Conservation (phyloP, 768 basidiomycete species). For the Russula olivacea region DNA sequence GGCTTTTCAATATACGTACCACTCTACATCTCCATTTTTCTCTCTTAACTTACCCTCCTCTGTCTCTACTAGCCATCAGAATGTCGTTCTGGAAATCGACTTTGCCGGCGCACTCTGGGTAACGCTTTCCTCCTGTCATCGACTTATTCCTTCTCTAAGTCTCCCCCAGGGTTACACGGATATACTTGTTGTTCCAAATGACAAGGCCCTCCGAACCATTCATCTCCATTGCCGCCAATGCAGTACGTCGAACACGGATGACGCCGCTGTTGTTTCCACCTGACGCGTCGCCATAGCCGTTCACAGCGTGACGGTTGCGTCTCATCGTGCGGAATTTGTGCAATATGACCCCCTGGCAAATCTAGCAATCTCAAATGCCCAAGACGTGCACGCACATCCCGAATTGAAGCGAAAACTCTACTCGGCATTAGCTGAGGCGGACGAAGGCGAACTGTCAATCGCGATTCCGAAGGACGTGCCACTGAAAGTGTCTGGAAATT, state of each 20-base stretch:
- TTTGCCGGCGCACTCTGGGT: constrained; percentile 85
- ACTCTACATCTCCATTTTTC: constrained; percentile 29
- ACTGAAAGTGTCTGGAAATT: constrained; percentile 52
- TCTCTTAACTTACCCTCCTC: constrained; percentile 38
- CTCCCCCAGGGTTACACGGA: constrained; percentile 79
- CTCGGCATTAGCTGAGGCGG: constrained; percentile 82
- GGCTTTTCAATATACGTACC: constrained; percentile 86
- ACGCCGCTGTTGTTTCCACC: constrained; percentile 16
- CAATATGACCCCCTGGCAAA: constrained; percentile 71
- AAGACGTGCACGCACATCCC: constrained; percentile 83
- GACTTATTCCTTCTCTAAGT: constrained; percentile 16
- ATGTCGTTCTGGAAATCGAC: constrained; percentile 90
- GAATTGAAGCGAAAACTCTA: constrained; percentile 92
- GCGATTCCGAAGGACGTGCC: constrained; percentile 70
- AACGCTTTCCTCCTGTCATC: constrained; percentile 32
- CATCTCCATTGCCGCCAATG: constrained; percentile 88
- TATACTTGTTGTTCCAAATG: constrained; percentile 80
- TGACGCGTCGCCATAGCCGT: constrained; percentile 44
- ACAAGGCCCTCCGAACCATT: constrained; percentile 71
- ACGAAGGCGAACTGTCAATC: constrained; percentile 93
- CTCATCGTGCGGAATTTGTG: constrained; percentile 68
- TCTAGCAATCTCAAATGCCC: constrained; percentile 56
- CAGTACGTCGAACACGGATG: constrained; percentile 42
- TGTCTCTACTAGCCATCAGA: constrained; percentile 89
- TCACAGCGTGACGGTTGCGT: constrained; percentile 65